phyloP scores from a whole-genome alignment of 176 grass and related monocot genomes.

The Oryza brachyantha region DNA sequence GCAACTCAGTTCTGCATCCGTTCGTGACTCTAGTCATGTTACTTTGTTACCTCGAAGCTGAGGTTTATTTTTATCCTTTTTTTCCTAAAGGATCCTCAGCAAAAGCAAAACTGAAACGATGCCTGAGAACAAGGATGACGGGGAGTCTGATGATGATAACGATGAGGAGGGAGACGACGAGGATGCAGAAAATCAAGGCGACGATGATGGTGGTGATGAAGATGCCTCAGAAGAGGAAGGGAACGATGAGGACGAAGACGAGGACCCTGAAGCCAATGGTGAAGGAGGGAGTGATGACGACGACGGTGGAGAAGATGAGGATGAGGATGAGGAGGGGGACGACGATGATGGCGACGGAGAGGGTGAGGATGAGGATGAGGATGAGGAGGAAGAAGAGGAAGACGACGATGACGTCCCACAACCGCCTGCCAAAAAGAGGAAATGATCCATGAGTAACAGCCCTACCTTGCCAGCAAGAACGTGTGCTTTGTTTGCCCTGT shows the following conservation, averaged over 20 bases:
- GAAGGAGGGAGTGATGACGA: conserved; percentile 39
- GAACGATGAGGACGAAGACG: conserved; percentile 32
- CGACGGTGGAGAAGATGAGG: neutral
- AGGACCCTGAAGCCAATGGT: conserved; percentile 40
- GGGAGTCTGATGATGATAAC: conserved; percentile 53
- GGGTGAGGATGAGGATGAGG: conserved; percentile 6
- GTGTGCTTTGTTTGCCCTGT: conserved; percentile 1
- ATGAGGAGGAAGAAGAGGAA: conserved; percentile 22
- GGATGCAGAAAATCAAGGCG: conserved; percentile 34
- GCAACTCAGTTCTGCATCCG: neutral
- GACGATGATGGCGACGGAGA: neutral
- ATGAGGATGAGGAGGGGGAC: neutral
- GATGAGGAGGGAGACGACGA: conserved; percentile 36
- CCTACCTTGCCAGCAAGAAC: too few species aligned
- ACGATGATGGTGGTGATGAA: conserved; percentile 29
- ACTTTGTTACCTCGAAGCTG: neutral
- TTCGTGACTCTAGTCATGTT: neutral
- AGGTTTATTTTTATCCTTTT: conserved; percentile 14
- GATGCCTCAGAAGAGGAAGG: conserved; percentile 28
- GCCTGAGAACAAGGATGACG: conserved; percentile 48
- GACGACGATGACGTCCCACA: conserved; percentile 45
- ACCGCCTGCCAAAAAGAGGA: conserved; percentile 54
- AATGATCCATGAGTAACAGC: conserved; percentile 27
- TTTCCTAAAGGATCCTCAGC: conserved; percentile 17
- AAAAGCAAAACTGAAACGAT: conserved; percentile 35